Base-by-base conservation (phyloP, 164 flowering plant genomes). In the Stephania japonica region DNA sequence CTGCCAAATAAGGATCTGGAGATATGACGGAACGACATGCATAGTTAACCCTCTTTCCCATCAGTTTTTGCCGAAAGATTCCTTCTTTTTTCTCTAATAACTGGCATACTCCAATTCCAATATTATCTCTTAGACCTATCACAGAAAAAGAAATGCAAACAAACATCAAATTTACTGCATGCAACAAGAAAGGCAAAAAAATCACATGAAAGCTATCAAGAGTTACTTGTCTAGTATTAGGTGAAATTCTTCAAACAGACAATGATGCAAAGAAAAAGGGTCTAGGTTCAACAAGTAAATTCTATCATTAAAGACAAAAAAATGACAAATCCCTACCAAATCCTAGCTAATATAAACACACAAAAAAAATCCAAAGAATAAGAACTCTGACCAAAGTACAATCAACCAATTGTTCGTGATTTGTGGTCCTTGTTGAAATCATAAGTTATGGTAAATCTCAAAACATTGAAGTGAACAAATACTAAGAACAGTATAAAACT, bases 21-120 rank as follows among this genome's bases (percentile, higher is more conserved):
- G 99, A 96, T 74, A 96, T 96, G 65, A 96, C 98, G 69, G 99
- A 96, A 2, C 99, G 95, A 62, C 98, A 96, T 26, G 98, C 93
- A 87, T 67, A 87, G 80, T 96, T 93, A 53, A 96, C 99, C 80
- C 99, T 86, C 81, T 96, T 96, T 53, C 99, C 99, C 98, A 96
- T 96, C 98, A 96, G 87, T 78, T 96, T 93, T 83, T 93, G 99
- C 56, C 99, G 94, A 76, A 96, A 96, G 59, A 93, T 59, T 27
- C 99, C 99, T 72, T 90, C 97, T 73, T 96, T 93, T 81, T 90
- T 96, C 80, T 96, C 99, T 73, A 96, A 82, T 76, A 88, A 69
- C 82, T 96, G 98, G 75, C 89, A 87, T 71, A 93, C 88, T 75
- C 98, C 99, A 38, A 79, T 49, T 71, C 73, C 75, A 26, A 24